Conservation (phyloP, 2,329 filamentous ascomycete genomes). For the Penicillium sp. region DNA sequence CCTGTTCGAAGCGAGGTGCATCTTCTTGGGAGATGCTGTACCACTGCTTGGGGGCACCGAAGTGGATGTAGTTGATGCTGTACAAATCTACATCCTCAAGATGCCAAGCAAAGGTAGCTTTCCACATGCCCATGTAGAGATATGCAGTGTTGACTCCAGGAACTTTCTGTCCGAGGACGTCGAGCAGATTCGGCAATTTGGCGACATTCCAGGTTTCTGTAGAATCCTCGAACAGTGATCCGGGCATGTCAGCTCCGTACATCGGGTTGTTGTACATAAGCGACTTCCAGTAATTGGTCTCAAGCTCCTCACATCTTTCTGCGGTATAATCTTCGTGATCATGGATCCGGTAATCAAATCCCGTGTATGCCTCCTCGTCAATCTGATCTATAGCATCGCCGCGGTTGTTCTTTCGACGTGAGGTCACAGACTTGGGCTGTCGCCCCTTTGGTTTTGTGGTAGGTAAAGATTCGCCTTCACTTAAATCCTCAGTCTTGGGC, state of each 20-base stretch:
- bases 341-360: constrained; percentile 87
- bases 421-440: constrained; percentile 72
- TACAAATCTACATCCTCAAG: constrained; percentile 97
- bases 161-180: constrained; percentile 91
- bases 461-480: constrained; percentile 45
- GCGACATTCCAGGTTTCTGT: constrained; percentile 90
- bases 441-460: constrained; percentile 51
- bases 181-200: constrained; percentile 87
- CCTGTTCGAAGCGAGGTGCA: constrained; percentile 84
- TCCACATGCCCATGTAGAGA: constrained; percentile 98
- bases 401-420: constrained; percentile 81
- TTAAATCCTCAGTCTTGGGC: constrained; percentile 57
- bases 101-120: constrained; percentile 98
- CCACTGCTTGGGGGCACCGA: constrained; percentile 98
- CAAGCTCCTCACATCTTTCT: constrained; percentile 90
- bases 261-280: constrained; percentile 91
- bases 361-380: constrained; percentile 85
- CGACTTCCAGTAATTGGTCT: constrained; percentile 95
- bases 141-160: constrained; percentile 98
- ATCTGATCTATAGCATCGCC: constrained; percentile 75
- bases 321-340: constrained; percentile 80
- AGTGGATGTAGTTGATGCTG: constrained; percentile 99
- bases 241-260: constrained; percentile 95
- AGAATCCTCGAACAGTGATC: constrained; percentile 85
- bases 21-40: constrained; percentile 98